These are phyloP conservation scores for Diaporthe sp. DNA, from an alignment of 2,329 filamentous ascomycete species.

Conservation along the genomic window DNA sequence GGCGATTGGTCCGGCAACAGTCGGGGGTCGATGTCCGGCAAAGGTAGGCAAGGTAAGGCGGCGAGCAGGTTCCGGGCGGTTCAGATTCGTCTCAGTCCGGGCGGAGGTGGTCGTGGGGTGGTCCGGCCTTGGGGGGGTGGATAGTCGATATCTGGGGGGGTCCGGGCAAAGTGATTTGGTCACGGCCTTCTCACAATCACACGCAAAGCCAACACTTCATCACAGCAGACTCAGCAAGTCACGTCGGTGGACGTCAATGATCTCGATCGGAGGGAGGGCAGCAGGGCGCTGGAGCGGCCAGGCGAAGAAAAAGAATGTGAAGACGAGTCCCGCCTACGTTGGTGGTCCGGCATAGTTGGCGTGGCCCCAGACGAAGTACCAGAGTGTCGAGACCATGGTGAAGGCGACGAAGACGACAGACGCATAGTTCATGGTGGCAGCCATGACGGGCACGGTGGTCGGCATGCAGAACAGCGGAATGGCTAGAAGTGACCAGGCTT, in stretches of 20 bases:
- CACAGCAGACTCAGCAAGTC: slow-evolving; percentile 37
- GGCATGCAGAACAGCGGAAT: slow-evolving; percentile 84
- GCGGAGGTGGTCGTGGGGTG: slow-evolving; percentile 8
- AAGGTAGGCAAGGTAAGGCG: background rate
- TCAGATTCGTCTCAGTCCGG: slow-evolving; percentile 21
- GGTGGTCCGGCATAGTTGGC: slow-evolving; percentile 77
- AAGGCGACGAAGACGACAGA: slow-evolving; percentile 81
- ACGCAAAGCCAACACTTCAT: slow-evolving; percentile 36
- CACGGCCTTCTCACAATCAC: slow-evolving; percentile 36
- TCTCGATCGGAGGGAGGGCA: slow-evolving; percentile 21
- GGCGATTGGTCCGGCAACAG: slow-evolving; percentile 28
- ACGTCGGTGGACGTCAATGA: slow-evolving; percentile 31
- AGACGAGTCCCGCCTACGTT: slow-evolving; percentile 24
- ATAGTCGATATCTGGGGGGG: slow-evolving; percentile 12
- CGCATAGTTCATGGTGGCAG: slow-evolving; percentile 78
- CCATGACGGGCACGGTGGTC: slow-evolving; percentile 70
- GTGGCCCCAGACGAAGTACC: slow-evolving; percentile 80
- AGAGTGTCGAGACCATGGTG: slow-evolving; percentile 70
- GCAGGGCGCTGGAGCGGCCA: background rate
- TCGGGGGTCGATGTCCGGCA: slow-evolving; percentile 14
- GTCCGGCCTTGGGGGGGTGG: background rate
- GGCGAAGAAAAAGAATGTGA: slow-evolving; percentile 6
- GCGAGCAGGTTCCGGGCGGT: slow-evolving; percentile 2
- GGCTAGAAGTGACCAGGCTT: slow-evolving; percentile 77
- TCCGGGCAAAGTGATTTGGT: slow-evolving; percentile 35